Percentiles rank a stretch among this genome's conserved stretches.
Evolutionary conservation across 768 basidiomycete species (phyloP).

Genomic region (Rhodosporidiobolus odoratus): DNA sequence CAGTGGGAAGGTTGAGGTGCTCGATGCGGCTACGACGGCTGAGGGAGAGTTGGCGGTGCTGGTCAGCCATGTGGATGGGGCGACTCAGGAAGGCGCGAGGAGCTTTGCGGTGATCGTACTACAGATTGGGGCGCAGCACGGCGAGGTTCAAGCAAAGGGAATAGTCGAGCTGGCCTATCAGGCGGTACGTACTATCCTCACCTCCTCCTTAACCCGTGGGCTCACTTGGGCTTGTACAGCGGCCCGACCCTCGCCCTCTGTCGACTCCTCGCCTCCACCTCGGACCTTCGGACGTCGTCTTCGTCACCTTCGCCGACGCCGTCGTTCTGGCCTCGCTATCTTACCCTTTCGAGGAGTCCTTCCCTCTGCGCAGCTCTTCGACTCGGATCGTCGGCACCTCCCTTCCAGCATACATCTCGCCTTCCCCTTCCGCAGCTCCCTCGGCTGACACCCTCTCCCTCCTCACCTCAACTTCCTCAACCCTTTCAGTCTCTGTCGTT

Average conservation of each 20-base stretch:
- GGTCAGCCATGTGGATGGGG: constrained; percentile 40
- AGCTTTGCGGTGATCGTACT: constrained; percentile 45
- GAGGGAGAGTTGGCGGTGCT: constrained; percentile 43
- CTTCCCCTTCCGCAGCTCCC: background rate
- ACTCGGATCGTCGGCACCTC: constrained; percentile 48
- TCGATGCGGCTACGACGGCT: constrained; percentile 40
- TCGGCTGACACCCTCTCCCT: constrained; percentile 22
- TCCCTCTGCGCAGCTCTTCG: constrained; percentile 45
- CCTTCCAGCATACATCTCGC: background rate
- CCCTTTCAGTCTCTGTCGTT: constrained; percentile 21
- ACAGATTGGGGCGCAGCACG: constrained; percentile 1
- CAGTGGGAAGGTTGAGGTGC: constrained; percentile 40
- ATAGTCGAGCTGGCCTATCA: constrained; percentile 29
- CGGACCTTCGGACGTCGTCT: constrained; percentile 42
- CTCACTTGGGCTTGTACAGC: constrained; percentile 23
- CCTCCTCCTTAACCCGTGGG: background rate
- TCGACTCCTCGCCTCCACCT: constrained; percentile 45
- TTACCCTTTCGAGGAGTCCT: constrained; percentile 46
- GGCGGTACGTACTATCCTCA: constrained; percentile 10
- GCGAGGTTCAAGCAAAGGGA: constrained; percentile 1
- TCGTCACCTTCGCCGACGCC: constrained; percentile 46
- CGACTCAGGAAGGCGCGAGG: constrained; percentile 20
- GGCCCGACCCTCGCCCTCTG: constrained; percentile 44
- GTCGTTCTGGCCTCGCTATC: constrained; percentile 45
- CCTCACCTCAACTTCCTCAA: constrained; percentile 29